Evolutionary conservation across 805 yeast genomes (phyloP).

Genomic region (Lipomyces sp.): DNA sequence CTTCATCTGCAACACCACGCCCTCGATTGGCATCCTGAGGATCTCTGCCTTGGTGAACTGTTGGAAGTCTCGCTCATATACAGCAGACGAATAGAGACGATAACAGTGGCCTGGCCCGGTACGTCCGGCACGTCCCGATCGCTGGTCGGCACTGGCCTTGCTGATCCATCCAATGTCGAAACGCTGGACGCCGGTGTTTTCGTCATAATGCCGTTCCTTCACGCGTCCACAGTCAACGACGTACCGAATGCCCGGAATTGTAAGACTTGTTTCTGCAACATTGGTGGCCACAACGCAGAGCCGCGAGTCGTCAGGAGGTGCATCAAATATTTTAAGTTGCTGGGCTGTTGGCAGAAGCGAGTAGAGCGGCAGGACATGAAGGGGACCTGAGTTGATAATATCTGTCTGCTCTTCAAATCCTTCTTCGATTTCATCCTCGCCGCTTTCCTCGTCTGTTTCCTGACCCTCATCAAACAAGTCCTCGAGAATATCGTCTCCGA

Average conservation of each 20-base stretch:
- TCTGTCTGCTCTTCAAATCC: conserved; percentile 66
- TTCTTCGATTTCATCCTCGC: conserved; percentile 50
- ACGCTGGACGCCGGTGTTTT: conserved; percentile 85
- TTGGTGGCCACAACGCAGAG: conserved; percentile 93
- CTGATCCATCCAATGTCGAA: conserved; percentile 89
- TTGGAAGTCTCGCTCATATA: conserved; percentile 78
- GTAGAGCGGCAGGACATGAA: conserved; percentile 87
- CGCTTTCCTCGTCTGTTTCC: conserved; percentile 39
- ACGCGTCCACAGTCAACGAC: conserved; percentile 95
- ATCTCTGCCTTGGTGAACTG: conserved; percentile 89
- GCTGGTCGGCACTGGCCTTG: conserved; percentile 92
- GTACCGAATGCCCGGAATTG: conserved; percentile 92
- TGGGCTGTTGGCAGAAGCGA: conserved; percentile 91
- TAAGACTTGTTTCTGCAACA: conserved; percentile 95
- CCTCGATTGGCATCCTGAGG: conserved; percentile 91
- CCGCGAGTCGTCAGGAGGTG: conserved; percentile 81
- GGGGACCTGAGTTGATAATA: conserved; percentile 52
- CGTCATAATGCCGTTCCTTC: conserved; percentile 79
- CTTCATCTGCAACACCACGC: conserved; percentile 93
- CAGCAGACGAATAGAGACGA: conserved; percentile 87
- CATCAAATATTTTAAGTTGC: conserved; percentile 87
- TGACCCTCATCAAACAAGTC: conserved; percentile 30
- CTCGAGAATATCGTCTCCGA: conserved; percentile 34
- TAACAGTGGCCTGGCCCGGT: conserved; percentile 99
- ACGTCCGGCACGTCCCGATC: conserved; percentile 97